Evolutionary conservation across 441 rosid species (phyloP), one percentile per base, ranked within the genome.

Genomic region (Arabidopsis hybrid): DNA sequence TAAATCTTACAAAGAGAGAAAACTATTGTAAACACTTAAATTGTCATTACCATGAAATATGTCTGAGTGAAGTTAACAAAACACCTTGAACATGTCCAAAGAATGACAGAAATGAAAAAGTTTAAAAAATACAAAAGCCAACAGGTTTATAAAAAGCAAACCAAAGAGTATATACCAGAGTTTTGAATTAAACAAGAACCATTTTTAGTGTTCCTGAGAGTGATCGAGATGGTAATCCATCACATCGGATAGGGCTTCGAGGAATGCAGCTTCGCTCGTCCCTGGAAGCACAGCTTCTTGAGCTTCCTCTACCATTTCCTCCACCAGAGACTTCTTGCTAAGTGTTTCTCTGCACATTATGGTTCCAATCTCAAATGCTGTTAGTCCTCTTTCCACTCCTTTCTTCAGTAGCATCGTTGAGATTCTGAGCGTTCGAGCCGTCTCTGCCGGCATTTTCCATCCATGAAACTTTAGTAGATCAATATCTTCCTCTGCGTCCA

Each of bases 351-450:
- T 78, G 29, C 82, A 78, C 97, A 92, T 90, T 57, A 88, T 85
- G 72, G 78, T 87, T 47, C 93, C 97, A 52, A 90, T 92, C 51
- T 75, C 79, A 60, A 80, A 90, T 7, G 97, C 90, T 11, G 88
- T 90, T 29, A 92, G 73, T 58, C 90, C 91, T 79, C 81, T 85
- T 58, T 83, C 85, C 7, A 81, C 97, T 52, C 94, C 97, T 77
- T 92, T 92, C 83, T 90, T 90, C 69, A 92, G 61, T 21, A 92
- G 94, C 96, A 92, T 88, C 47, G 96, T 88, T 40, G 96, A 90
- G 52, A 92, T 75, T 70, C 81, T 80, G 16, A 88, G 83, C 0
- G 86, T 86, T 42, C 85, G 81, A 67, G 94, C 92, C 6, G 87
- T 81, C 68, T 75, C 68, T 21, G 62, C 0, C 5, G 92, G 87